Evolutionary conservation across 2,329 filamentous ascomycete species (phyloP).

Genomic region (Pseudogymnoascus sp.): DNA sequence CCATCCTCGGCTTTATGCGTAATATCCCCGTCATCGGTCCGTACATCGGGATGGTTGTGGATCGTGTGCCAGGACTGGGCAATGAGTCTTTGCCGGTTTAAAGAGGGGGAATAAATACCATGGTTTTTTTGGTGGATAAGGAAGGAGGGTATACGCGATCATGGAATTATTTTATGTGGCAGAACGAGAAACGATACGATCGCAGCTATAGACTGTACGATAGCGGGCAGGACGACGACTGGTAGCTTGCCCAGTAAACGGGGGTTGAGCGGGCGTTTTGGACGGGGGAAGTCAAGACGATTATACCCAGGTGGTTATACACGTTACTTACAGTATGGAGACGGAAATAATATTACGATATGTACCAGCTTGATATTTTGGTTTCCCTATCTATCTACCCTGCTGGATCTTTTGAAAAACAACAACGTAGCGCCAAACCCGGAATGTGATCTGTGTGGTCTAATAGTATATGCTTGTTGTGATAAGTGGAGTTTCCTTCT

Average conservation of each 20-base stretch:
- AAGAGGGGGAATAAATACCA: constrained; percentile 18
- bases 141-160: background rate
- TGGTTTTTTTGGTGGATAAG: background rate
- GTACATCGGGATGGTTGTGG: constrained; percentile 67
- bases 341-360: constrained; percentile 8
- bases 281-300: constrained; percentile 5
- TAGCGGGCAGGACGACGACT: background rate
- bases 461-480: background rate
- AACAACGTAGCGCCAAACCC: background rate
- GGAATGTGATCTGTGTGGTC: background rate
- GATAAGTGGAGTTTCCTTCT: background rate
- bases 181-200: constrained; percentile 1
- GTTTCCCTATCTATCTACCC: background rate
- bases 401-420: background rate
- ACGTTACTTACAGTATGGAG: background rate
- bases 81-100: constrained; percentile 73
- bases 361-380: constrained; percentile 6
- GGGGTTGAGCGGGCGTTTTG: background rate
- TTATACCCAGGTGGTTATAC: constrained; percentile 8
- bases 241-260: background rate
- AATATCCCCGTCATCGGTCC: constrained; percentile 80
- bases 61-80: constrained; percentile 59
- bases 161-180: constrained; percentile 4
- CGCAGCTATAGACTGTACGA: constrained; percentile 7
- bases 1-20: constrained; percentile 78